Evolutionary conservation across 2,329 filamentous ascomycete genomes (phyloP), one percentile per base, ranked within the genome.

Genomic region (Neopestalotiopsis sp.): DNA sequence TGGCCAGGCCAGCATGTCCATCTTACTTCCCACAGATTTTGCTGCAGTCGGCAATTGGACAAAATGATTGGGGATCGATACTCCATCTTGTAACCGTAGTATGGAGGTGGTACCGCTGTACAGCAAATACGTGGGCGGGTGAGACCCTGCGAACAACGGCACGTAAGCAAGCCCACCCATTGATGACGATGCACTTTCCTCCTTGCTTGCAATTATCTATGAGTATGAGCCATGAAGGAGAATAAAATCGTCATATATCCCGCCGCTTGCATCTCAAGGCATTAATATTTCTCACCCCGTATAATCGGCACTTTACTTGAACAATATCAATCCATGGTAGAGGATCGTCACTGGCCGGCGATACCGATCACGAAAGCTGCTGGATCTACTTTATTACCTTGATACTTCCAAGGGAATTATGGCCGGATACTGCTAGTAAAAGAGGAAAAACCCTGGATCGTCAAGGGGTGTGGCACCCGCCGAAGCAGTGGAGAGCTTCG

Each of bases 401-500:
- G 45, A 24, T 53, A 53, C 45, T 53, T 53, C 14, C 45, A 53
- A 53, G 45, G 45, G 20, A 53, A 53, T 14, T 24, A 34, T 59
- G 57, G 30, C 14, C 57, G 57, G 57, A 59, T 30, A 30, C 17
- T 59, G 59, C 59, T 62, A 30, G 34, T 38, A 38, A 38, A 38
- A 34, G 59, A 38, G 59, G 24, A 14, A 62, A 9, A 53, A 53
- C 45, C 59, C 59, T 34, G 40, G 59, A 62, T 38, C 32, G 32
- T 62, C 59, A 34, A 62, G 59, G 59, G 59, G 32, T 28, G 59
- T 59, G 57, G 57, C 24, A 40, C n/a, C 34, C 59, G 59, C 32
- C n/a, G 32, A 62, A 53, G 45, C 34, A 62, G 59, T 62, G 59
- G 59, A 62, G 59, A 62, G 59, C 59, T 62, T 62, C 32, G 30